phyloP scores from a whole-genome alignment of 2,329 filamentous ascomycete species.

The Claviceps sorghi region DNA sequence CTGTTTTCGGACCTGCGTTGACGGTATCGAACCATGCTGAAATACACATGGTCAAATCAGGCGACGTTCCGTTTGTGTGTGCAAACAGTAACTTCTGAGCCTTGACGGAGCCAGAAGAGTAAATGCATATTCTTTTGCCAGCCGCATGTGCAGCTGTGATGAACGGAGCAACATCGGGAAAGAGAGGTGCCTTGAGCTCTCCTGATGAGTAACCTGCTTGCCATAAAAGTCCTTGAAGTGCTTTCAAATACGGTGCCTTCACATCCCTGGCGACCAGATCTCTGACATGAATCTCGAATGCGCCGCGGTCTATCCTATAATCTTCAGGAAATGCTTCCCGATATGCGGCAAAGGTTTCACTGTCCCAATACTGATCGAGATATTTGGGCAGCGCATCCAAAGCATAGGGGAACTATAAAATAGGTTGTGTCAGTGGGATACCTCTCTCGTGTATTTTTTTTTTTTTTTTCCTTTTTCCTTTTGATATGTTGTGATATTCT shows the following conservation, averaged over 20 bases:
- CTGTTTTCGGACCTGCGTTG: constrained; percentile 62
- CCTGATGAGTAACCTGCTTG: constrained; percentile 56
- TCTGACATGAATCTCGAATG: constrained; percentile 51
- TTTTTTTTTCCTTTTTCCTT: too few relatives aligned
- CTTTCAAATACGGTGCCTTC: constrained; percentile 65
- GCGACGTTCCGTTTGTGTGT: constrained; percentile 43
- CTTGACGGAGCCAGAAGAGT: constrained; percentile 66
- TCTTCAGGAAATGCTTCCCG: constrained; percentile 56
- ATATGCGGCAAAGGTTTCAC: constrained; percentile 48
- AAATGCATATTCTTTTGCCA: constrained; percentile 53
- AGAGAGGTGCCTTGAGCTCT: constrained; percentile 56
- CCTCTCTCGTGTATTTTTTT: neutral
- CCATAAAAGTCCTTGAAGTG: constrained; percentile 69
- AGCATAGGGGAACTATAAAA: constrained; percentile 59
- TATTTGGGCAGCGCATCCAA: constrained; percentile 49
- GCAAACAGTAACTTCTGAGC: constrained; percentile 70
- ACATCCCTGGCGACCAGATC: constrained; percentile 59
- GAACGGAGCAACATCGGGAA: constrained; percentile 55
- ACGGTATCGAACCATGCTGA: constrained; percentile 65
- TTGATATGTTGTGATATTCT: neutral
- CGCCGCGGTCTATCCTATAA: constrained; percentile 40
- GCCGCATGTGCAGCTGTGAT: constrained; percentile 43
- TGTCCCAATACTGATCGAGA: constrained; percentile 53
- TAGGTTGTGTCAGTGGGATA: neutral
- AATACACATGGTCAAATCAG: constrained; percentile 46